A percentile compares a stretch with the other conserved stretches of the same genome.
Evolutionary conservation across 176 grass and related monocot species (phyloP).

Genomic region (Thinopyrum elongatum): DNA sequence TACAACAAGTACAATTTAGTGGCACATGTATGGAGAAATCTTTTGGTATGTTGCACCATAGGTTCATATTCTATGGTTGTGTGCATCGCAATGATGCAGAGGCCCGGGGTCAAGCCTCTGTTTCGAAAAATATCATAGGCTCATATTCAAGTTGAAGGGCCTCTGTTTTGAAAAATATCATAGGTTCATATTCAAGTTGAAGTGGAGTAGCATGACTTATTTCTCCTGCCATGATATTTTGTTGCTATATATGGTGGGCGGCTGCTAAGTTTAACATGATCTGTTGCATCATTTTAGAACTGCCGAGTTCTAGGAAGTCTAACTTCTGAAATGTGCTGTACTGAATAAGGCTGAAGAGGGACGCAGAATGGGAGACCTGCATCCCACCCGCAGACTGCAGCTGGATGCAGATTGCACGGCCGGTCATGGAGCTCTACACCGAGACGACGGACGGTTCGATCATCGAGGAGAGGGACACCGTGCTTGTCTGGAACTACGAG

Average conservation of each 20-base stretch:
- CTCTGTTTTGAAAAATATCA: too few relatives aligned
- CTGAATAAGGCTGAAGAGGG: slow-evolving; percentile 50
- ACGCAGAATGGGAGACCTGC: slow-evolving; percentile 75
- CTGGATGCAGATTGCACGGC: slow-evolving; percentile 86
- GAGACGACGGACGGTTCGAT: slow-evolving; percentile 90
- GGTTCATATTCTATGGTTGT: background rate
- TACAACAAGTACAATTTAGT: background rate
- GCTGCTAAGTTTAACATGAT: background rate
- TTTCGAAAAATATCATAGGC: too few relatives aligned
- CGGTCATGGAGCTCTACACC: slow-evolving; percentile 79
- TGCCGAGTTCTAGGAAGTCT: background rate
- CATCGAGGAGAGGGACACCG: slow-evolving; percentile 78
- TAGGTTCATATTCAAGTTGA: background rate
- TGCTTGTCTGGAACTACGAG: slow-evolving; percentile 87
- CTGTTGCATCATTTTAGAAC: background rate
- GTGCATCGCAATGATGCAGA: too few relatives aligned
- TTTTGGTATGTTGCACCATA: background rate
- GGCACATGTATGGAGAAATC: background rate
- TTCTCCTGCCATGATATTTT: too few relatives aligned
- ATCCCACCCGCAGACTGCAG: slow-evolving; percentile 55
- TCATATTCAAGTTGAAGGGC: too few relatives aligned
- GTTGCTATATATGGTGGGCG: too few relatives aligned
- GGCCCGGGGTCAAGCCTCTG: too few relatives aligned
- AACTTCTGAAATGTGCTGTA: background rate
- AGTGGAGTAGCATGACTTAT: background rate